Evolutionary conservation across 805 yeast species (phyloP).

Genomic region (Wickerhamiella australiensis): DNA sequence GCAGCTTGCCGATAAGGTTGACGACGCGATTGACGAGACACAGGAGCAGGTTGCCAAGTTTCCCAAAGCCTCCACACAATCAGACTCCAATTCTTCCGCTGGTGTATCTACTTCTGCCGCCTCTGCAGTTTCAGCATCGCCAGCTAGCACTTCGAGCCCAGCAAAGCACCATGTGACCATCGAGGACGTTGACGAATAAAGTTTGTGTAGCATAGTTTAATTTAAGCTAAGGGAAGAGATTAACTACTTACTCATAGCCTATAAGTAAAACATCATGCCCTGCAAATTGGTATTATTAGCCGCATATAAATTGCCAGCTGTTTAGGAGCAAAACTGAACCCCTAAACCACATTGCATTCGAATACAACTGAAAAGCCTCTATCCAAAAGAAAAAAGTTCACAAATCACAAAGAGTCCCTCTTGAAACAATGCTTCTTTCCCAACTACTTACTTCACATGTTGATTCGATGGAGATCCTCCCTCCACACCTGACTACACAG

Average conservation of each 20-base stretch:
- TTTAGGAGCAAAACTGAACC: too few species aligned
- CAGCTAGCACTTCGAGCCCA: background rate
- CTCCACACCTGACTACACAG: conserved; percentile 2
- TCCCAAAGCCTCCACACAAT: background rate
- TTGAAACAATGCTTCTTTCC: background rate
- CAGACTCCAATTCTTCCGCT: background rate
- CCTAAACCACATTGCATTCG: too few species aligned
- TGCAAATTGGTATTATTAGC: too few species aligned
- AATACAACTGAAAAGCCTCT: too few species aligned
- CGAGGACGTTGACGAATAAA: conserved; percentile 12
- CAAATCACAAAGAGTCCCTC: background rate
- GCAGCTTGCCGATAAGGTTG: conserved; percentile 11
- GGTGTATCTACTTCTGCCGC: too few species aligned
- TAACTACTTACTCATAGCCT: too few species aligned
- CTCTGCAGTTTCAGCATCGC: background rate
- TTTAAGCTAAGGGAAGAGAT: too few species aligned
- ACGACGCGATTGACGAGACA: background rate
- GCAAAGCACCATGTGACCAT: conserved; percentile 12
- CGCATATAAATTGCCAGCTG: too few species aligned
- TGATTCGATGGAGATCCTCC: background rate
- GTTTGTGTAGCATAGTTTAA: conserved; percentile 3
- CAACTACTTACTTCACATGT: background rate
- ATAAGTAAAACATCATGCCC: too few species aligned
- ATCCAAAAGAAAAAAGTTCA: too few species aligned
- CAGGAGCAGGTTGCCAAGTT: background rate